A percentile compares a stretch with the other conserved stretches of the same genome.
Conservation (phyloP, 306 rosid species). For the Malus sieversii region DNA sequence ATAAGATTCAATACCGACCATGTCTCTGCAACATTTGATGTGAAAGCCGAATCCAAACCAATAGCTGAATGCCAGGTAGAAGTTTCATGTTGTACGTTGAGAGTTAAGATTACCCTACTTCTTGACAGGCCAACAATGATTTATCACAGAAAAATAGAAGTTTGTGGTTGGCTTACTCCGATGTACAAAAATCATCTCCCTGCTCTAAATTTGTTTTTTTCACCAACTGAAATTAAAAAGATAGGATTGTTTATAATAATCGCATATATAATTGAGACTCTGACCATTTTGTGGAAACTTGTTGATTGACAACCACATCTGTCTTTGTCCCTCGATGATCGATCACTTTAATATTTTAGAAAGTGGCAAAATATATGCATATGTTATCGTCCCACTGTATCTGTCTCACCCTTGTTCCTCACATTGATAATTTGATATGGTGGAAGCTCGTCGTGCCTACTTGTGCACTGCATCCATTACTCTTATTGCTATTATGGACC, state of each 20-base stretch:
- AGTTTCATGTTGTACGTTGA: background rate
- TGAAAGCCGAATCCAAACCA: background rate
- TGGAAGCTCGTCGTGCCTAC: constrained; percentile 32
- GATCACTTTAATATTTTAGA: constrained; percentile 18
- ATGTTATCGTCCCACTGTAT: constrained; percentile 51
- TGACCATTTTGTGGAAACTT: constrained; percentile 21
- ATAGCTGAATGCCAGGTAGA: background rate
- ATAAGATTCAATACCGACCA: background rate
- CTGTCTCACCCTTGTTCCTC: constrained; percentile 40
- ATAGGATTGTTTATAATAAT: no score
- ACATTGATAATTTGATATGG: constrained; percentile 22
- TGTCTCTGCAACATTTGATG: background rate
- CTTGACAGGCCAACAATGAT: background rate
- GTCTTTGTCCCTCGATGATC: constrained; percentile 37
- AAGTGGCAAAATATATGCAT: constrained; percentile 25
- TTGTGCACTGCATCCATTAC: constrained; percentile 13
- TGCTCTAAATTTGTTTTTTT: background rate
- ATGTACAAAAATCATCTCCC: background rate
- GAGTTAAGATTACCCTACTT: background rate
- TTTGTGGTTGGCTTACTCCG: background rate
- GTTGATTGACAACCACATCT: constrained; percentile 46
- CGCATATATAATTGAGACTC: background rate
- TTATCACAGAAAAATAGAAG: background rate
- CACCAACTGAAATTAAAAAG: background rate
- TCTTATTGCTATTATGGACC: background rate